Conservation (phyloP, 768 basidiomycete species). For the Podaxis sp. region DNA sequence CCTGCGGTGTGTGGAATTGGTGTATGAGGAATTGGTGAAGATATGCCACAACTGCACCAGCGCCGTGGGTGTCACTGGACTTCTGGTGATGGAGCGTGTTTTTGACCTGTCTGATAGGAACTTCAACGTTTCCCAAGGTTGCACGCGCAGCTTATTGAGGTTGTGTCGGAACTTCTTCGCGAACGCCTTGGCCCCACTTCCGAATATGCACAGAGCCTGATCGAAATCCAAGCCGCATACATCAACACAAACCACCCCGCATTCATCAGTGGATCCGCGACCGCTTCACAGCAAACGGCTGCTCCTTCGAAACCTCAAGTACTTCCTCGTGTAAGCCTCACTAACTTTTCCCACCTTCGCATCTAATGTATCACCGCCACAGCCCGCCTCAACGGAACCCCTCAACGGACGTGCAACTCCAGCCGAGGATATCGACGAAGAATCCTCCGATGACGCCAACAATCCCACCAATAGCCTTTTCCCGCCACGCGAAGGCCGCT, state of each 20-base stretch:
- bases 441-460: constrained; percentile 52
- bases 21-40: constrained; percentile 98
- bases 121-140: constrained; percentile 93
- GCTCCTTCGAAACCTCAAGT: constrained; percentile 42
- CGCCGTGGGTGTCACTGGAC: constrained; percentile 48
- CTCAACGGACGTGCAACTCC: constrained; percentile 49
- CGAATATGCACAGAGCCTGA: constrained; percentile 94
- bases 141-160: constrained; percentile 92
- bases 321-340: constrained; percentile 52
- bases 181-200: constrained; percentile 96
- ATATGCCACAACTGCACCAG: constrained; percentile 99
- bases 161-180: constrained; percentile 92
- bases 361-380: constrained; percentile 15
- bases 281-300: constrained; percentile 50
- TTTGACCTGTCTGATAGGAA: constrained; percentile 54
- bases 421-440: constrained; percentile 55
- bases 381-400: constrained; percentile 69
- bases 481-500: constrained; percentile 57
- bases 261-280: constrained; percentile 80
- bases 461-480: constrained; percentile 51
- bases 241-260: constrained; percentile 99
- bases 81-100: neutral
- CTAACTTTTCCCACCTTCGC: constrained; percentile 10
- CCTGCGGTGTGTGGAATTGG: constrained; percentile 93
- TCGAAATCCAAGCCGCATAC: constrained; percentile 96